phyloP scores from a whole-genome alignment of 2,329 filamentous ascomycete species.

The Magnaporthiopsis rhizophila region DNA sequence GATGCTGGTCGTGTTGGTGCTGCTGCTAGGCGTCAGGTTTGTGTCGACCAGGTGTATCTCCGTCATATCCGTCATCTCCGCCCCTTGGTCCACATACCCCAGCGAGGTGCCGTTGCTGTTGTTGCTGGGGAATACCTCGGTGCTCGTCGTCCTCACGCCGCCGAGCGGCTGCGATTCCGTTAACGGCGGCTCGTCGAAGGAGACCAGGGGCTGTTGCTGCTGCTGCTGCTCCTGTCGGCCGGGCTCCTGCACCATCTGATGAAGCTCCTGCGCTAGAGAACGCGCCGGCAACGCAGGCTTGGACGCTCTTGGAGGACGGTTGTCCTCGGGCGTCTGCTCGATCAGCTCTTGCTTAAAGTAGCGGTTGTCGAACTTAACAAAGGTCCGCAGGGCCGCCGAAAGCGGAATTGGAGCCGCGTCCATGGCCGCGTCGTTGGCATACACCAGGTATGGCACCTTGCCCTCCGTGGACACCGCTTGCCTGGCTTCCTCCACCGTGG shows the following conservation, averaged over 20 bases:
- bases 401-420: constrained; percentile 15
- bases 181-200: not conserved
- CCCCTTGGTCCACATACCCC: not conserved
- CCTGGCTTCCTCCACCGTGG: constrained; percentile 13
- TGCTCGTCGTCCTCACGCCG: constrained; percentile 1
- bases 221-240: not conserved
- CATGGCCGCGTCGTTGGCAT: constrained; percentile 22
- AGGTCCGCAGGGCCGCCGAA: constrained; percentile 21
- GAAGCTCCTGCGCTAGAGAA: not conserved
- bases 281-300: constrained; percentile 3
- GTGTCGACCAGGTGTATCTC: constrained; percentile 1
- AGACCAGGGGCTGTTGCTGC: not conserved
- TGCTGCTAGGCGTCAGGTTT: not conserved
- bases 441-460: constrained; percentile 21
- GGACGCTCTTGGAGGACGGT: not conserved
- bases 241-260: not conserved
- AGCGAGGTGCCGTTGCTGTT: not conserved
- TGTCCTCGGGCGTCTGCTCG: constrained; percentile 18
- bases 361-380: constrained; percentile 26
- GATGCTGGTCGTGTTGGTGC: not conserved
- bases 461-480: constrained; percentile 13
- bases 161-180: not conserved
- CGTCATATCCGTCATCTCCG: constrained; percentile 8
- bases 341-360: constrained; percentile 24
- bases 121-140: constrained; percentile 2